Conservation (phyloP, 495 filamentous ascomycete genomes). For the Lasiosphaeria hispida region DNA sequence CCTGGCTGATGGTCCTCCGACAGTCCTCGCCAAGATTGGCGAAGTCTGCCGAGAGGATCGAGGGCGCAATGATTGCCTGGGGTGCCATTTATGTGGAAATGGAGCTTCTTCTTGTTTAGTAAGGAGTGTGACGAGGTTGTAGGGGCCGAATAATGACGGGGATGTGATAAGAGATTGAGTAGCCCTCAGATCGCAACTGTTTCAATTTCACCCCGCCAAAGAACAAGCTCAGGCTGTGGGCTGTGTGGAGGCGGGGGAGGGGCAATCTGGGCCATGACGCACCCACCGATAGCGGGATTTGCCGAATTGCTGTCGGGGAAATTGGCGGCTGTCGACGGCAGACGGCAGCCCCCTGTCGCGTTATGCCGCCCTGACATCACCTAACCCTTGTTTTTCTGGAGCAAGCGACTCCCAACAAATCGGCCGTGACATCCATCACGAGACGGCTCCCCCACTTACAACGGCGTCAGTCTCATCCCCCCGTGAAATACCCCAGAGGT, state of each 20-base stretch:
- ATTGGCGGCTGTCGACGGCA: slow-evolving; percentile 13
- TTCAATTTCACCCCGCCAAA: too few species aligned
- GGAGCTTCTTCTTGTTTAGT: neutral
- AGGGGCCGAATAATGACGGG: neutral
- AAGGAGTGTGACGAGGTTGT: neutral
- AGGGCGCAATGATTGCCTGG: slow-evolving; percentile 90
- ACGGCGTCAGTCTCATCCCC: too few species aligned
- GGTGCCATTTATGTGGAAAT: slow-evolving; percentile 65
- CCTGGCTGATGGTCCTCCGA: slow-evolving; percentile 71
- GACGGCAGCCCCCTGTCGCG: slow-evolving; percentile 1
- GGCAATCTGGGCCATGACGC: neutral
- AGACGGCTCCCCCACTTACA: too few species aligned
- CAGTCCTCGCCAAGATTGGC: slow-evolving; percentile 81
- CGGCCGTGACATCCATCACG: neutral
- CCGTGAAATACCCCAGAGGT: neutral
- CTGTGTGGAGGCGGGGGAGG: slow-evolving; percentile 5
- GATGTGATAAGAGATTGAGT: too few species aligned
- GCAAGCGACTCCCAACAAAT: neutral
- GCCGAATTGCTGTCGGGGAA: neutral
- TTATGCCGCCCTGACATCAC: slow-evolving; percentile 18
- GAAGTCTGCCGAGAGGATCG: slow-evolving; percentile 96
- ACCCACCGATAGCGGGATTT: slow-evolving; percentile 1
- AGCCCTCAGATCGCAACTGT: too few species aligned
- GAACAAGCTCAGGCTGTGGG: too few species aligned
- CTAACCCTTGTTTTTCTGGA: slow-evolving; percentile 3